Percentiles rank a stretch among this genome's conserved stretches.
phyloP scores from a whole-genome alignment of 345 rosid species.

The Populus alba region DNA sequence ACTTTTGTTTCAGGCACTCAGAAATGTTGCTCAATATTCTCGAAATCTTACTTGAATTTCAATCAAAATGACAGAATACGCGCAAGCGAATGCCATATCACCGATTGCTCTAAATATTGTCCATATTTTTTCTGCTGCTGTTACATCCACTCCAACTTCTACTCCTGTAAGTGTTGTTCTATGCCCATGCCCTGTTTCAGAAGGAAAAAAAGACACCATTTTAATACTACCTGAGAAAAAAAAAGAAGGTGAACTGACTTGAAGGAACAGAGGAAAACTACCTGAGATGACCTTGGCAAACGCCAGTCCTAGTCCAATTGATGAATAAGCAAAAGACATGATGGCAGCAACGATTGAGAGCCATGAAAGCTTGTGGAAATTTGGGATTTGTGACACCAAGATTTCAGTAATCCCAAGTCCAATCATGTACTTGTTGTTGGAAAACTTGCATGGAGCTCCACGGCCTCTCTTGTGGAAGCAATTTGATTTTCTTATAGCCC shows the following conservation, averaged over 20 bases:
- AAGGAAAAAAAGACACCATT: background rate
- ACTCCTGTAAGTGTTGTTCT: slow-evolving; percentile 18
- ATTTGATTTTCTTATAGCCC: slow-evolving; percentile 9
- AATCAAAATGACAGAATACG: slow-evolving; percentile 20
- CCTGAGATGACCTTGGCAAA: slow-evolving; percentile 19
- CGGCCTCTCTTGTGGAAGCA: slow-evolving; percentile 4
- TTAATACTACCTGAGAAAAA: too few relatives aligned
- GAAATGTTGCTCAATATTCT: too few relatives aligned
- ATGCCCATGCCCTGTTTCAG: slow-evolving; percentile 12
- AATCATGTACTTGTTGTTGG: background rate
- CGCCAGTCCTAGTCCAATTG: slow-evolving; percentile 11
- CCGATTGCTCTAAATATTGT: slow-evolving; percentile 24
- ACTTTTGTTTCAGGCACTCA: too few relatives aligned
- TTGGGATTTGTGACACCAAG: slow-evolving; percentile 13
- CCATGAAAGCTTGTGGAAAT: slow-evolving; percentile 12
- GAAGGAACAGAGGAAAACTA: background rate
- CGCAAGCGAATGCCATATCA: slow-evolving; percentile 25
- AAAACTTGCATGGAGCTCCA: slow-evolving; percentile 6
- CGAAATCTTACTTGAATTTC: slow-evolving; percentile 16
- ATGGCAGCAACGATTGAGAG: slow-evolving; percentile 10
- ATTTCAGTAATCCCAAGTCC: slow-evolving; percentile 11
- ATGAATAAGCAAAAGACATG: slow-evolving; percentile 12
- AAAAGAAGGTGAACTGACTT: background rate
- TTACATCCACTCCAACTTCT: slow-evolving; percentile 21
- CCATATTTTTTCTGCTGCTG: slow-evolving; percentile 17